Conservation (phyloP, 352 stramenopile species). For the Globisporangium splendens region DNA sequence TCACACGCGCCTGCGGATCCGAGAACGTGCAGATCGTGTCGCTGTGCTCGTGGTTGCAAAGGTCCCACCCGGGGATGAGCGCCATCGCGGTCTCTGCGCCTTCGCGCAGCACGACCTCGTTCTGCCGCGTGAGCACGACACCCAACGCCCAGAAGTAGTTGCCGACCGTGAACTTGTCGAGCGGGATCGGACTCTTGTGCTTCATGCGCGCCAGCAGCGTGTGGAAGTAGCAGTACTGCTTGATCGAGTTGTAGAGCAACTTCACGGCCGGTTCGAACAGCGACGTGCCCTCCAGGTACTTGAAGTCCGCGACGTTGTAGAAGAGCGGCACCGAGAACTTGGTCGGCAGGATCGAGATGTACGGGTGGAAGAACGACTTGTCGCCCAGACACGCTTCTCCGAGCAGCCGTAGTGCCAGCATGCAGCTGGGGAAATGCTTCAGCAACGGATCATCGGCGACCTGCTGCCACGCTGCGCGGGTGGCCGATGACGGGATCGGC, state of each 20-base stretch:
- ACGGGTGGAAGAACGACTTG: conserved; percentile 34
- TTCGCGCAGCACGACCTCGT: conserved; percentile 31
- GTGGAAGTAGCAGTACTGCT: conserved; percentile 54
- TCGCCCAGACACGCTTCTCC: conserved; percentile 23
- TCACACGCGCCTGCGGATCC: conserved; percentile 21
- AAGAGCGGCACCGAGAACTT: conserved; percentile 46
- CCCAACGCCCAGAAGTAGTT: conserved; percentile 58
- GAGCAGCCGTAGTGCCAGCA: conserved; percentile 39
- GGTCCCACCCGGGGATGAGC: conserved; percentile 60
- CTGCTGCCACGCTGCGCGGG: conserved; percentile 20
- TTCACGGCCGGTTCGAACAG: conserved; percentile 38
- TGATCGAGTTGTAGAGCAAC: conserved; percentile 57
- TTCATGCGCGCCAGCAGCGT: conserved; percentile 20
- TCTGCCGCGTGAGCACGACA: conserved; percentile 61
- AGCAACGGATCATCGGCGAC: conserved; percentile 33
- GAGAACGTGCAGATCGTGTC: conserved; percentile 40
- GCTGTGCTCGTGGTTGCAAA: conserved; percentile 61
- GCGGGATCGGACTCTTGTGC: conserved; percentile 21
- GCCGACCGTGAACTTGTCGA: conserved; percentile 36
- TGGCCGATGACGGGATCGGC: background rate
- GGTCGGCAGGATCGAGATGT: conserved; percentile 39
- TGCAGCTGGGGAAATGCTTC: conserved; percentile 32
- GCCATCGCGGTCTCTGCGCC: conserved; percentile 25
- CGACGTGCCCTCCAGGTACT: conserved; percentile 30
- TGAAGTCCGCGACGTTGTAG: conserved; percentile 43